Percentiles rank a stretch among this genome's conserved stretches.
These are phyloP conservation scores for Amanita pallidorosea DNA, from an alignment of 768 basidiomycete genomes.

Conservation along the genomic window DNA sequence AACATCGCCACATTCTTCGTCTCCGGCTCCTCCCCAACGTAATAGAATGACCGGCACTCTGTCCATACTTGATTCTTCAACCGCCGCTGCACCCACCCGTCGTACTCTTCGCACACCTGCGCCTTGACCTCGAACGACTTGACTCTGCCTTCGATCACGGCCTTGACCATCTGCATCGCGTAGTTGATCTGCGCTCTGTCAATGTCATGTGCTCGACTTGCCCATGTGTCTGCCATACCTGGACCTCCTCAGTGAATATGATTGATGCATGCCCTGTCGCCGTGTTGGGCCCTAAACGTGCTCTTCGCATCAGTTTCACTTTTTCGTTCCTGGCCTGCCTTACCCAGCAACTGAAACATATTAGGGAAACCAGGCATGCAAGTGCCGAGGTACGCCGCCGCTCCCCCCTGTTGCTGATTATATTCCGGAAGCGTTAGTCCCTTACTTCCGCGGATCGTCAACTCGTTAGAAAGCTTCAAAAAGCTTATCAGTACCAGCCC, in stretches of 20 bases:
- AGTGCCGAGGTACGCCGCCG: conserved; percentile 42
- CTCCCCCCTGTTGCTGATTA: conserved; percentile 34
- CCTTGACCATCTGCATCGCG: conserved; percentile 38
- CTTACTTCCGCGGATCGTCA: conserved; percentile 30
- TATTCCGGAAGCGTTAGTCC: conserved; percentile 33
- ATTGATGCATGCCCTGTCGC: conserved; percentile 49
- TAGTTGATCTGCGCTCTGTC: conserved; percentile 30
- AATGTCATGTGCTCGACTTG: conserved; percentile 8
- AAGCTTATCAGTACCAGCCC: conserved; percentile 1
- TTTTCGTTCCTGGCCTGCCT: conserved; percentile 16
- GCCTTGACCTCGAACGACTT: conserved; percentile 39
- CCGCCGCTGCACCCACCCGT: conserved; percentile 38
- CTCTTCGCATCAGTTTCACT: no score
- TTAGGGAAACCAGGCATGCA: conserved; percentile 49
- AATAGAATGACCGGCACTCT: conserved; percentile 45
- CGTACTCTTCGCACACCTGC: conserved; percentile 37
- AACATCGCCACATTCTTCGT: conserved; percentile 38
- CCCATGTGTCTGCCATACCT: conserved; percentile 23
- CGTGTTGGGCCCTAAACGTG: conserved; percentile 32
- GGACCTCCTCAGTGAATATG: conserved; percentile 43
- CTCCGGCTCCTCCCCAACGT: conserved; percentile 22
- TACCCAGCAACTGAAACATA: conserved; percentile 37
- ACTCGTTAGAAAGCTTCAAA: conserved; percentile 25
- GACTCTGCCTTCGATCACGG: conserved; percentile 35
- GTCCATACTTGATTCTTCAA: conserved; percentile 40